Conservation (phyloP, 306 rosid genomes). For the Pyrus betulifolia region DNA sequence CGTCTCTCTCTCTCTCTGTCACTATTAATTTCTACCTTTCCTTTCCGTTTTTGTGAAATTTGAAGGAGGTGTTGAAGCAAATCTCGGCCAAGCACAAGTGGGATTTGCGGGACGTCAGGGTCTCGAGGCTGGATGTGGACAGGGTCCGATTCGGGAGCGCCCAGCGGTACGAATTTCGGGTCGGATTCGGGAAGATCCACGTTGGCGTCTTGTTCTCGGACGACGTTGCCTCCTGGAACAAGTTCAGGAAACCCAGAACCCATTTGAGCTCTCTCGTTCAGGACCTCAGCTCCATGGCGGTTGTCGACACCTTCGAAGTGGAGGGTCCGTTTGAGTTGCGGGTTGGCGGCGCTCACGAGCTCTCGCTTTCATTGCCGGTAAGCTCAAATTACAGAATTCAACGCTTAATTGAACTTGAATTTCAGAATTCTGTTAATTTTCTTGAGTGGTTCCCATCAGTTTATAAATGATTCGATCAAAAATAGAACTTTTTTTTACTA, state of each 20-base stretch:
- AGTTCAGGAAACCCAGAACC: slow-evolving; percentile 28
- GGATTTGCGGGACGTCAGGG: slow-evolving; percentile 39
- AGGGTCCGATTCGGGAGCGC: slow-evolving; percentile 51
- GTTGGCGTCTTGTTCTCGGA: slow-evolving; percentile 47
- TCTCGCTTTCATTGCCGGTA: slow-evolving; percentile 66
- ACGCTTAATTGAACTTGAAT: background rate
- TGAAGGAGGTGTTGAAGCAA: slow-evolving; percentile 65
- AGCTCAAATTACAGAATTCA: background rate
- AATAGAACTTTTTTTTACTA: background rate
- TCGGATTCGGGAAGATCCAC: slow-evolving; percentile 44
- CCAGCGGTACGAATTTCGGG: slow-evolving; percentile 39
- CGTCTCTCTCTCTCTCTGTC: background rate
- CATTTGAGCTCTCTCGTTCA: slow-evolving; percentile 48
- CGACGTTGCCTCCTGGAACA: slow-evolving; percentile 52
- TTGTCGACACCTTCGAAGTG: slow-evolving; percentile 48
- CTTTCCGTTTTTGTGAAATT: background rate
- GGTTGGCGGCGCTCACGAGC: slow-evolving; percentile 27
- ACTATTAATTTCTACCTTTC: background rate
- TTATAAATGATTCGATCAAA: too few relatives aligned
- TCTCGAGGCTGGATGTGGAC: slow-evolving; percentile 43
- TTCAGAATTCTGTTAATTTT: background rate
- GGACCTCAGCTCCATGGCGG: slow-evolving; percentile 36
- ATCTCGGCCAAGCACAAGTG: slow-evolving; percentile 54
- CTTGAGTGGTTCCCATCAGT: too few relatives aligned
- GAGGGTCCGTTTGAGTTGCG: slow-evolving; percentile 70